Conservation (phyloP, 1,139 yeast genomes). For the Suhomyces panamericanus region DNA sequence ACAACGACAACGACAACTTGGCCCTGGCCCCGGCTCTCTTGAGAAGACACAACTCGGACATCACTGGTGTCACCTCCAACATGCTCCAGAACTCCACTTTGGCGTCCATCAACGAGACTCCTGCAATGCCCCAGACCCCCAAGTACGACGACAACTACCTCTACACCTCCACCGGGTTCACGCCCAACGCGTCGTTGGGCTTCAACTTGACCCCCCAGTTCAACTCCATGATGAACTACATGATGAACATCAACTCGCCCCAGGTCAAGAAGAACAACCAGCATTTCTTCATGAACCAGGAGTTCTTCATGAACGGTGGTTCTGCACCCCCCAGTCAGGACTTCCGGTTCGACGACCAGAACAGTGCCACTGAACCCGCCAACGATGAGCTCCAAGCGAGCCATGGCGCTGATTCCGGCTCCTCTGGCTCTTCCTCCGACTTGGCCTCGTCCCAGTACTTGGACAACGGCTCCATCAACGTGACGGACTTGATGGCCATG, state of each 20-base stretch:
- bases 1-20: neutral
- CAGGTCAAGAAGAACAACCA: constrained; percentile 24
- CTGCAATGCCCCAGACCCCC: constrained; percentile 38
- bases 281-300: constrained; percentile 33
- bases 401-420: neutral
- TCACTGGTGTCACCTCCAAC: constrained; percentile 22
- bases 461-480: constrained; percentile 18
- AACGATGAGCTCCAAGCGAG: neutral
- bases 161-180: constrained; percentile 33
- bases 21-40: constrained; percentile 17
- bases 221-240: constrained; percentile 44
- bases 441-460: constrained; percentile 1
- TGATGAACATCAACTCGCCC: constrained; percentile 40
- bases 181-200: constrained; percentile 29
- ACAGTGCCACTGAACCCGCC: constrained; percentile 1
- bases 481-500: constrained; percentile 24
- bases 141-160: constrained; percentile 34
- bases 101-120: constrained; percentile 20
- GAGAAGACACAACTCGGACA: constrained; percentile 37
- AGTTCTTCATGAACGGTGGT: constrained; percentile 24
- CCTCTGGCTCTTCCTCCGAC: neutral
- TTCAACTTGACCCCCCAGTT: constrained; percentile 47
- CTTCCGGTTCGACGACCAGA: constrained; percentile 7
- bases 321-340: constrained; percentile 1
- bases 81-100: constrained; percentile 11